A percentile compares a stretch with the other conserved stretches of the same genome.
phyloP scores from a whole-genome alignment of 1,139 yeast genomes.

The Saccharomyces pastorianus region DNA sequence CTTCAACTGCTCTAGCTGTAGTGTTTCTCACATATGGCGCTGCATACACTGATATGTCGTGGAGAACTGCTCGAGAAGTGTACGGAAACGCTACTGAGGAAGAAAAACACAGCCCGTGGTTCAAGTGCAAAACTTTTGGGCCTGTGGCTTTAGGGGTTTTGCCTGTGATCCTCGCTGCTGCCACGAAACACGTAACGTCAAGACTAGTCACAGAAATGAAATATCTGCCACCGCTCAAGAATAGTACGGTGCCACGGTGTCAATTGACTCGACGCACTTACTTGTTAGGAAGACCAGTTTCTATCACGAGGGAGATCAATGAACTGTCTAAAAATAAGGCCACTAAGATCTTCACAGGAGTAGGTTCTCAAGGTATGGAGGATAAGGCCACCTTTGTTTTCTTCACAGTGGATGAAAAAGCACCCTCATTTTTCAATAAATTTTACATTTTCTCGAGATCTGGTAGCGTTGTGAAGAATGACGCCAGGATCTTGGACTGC shows the following conservation, averaged over 20 bases:
- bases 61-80: constrained; percentile 18
- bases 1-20: constrained; percentile 22
- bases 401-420: constrained; percentile 17
- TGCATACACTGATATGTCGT: constrained; percentile 26
- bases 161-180: constrained; percentile 25
- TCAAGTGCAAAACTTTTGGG: constrained; percentile 18
- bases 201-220: constrained; percentile 25
- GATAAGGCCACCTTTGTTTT: constrained; percentile 26
- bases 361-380: constrained; percentile 28
- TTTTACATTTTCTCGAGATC: constrained; percentile 26
- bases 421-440: constrained; percentile 15
- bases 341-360: constrained; percentile 26
- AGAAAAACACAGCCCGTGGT: constrained; percentile 11
- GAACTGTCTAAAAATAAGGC: constrained; percentile 16
- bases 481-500: constrained; percentile 27
- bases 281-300: constrained; percentile 15
- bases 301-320: constrained; percentile 12
- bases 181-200: constrained; percentile 22
- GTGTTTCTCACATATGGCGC: constrained; percentile 25
- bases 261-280: constrained; percentile 20
- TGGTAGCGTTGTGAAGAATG: constrained; percentile 25
- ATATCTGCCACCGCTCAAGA: constrained; percentile 17
- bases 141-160: constrained; percentile 21
- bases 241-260: constrained; percentile 13
- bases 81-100: constrained; percentile 13